phyloP scores from a whole-genome alignment of 179 eudicot genomes.

The Spergularia azorica region DNA sequence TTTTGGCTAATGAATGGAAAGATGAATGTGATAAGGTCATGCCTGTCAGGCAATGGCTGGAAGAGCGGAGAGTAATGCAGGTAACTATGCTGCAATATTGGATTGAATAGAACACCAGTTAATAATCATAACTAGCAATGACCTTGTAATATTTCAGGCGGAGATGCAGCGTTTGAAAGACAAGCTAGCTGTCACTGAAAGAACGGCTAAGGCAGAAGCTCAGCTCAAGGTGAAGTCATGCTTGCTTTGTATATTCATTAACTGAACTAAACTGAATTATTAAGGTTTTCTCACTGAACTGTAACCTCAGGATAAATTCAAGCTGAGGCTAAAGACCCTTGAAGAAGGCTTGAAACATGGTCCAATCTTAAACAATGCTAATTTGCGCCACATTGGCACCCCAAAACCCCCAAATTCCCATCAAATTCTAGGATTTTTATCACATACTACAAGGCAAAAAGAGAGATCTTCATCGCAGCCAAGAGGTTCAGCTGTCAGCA shows the following conservation, averaged over 20 bases:
- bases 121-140: not conserved
- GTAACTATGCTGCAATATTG: conserved; percentile 27
- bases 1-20: conserved; percentile 96
- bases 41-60: conserved; percentile 96
- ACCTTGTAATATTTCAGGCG: conserved; percentile 48
- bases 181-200: conserved; percentile 72
- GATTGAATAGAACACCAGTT: not conserved
- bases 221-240: conserved; percentile 65
- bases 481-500: conserved; percentile 44
- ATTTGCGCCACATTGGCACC: conserved; percentile 30
- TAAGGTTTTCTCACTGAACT: conserved; percentile 16
- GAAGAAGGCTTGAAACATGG: conserved; percentile 75
- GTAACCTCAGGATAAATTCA: conserved; percentile 69
- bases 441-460: conserved; percentile 46
- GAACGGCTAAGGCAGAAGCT: conserved; percentile 89
- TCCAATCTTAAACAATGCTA: conserved; percentile 32
- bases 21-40: conserved; percentile 84
- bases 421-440: conserved; percentile 52
- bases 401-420: conserved; percentile 48
- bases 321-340: conserved; percentile 75
- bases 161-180: conserved; percentile 84
- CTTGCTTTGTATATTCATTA: not conserved
- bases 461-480: conserved; percentile 80
- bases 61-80: conserved; percentile 82
- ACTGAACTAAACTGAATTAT: not conserved